These are phyloP conservation scores for Auricularia sp. DNA, from an alignment of 768 basidiomycete genomes.

Conservation along the genomic window DNA sequence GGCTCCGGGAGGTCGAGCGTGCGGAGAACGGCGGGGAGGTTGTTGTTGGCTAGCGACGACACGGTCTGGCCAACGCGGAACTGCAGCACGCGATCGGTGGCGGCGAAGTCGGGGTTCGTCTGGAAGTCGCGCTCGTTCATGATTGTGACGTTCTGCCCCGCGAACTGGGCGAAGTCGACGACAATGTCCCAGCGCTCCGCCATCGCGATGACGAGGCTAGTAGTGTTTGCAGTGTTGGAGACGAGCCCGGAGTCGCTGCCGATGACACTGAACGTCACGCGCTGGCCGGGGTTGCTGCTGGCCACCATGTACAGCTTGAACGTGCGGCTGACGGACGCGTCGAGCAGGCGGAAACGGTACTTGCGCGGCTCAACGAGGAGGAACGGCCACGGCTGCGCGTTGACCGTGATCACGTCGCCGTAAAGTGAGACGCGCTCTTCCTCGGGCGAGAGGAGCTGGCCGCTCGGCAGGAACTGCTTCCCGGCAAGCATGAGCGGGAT, in stretches of 20 bases:
- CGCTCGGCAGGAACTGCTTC: not conserved
- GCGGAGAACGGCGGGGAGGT: not conserved
- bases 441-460: not conserved
- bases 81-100: not conserved
- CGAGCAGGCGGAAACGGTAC: slow-evolving; percentile 1
- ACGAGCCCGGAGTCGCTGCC: not conserved
- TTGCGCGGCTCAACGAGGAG: not conserved
- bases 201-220: not conserved
- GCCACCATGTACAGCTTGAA: not conserved
- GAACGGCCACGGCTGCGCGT: slow-evolving; percentile 1
- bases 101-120: not conserved
- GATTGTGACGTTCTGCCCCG: not conserved
- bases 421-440: not conserved
- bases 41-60: not conserved
- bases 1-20: not conserved
- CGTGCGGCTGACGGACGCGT: not conserved
- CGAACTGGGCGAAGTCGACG: not conserved
- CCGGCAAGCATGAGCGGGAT: not conserved
- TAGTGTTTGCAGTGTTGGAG: not conserved
- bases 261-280: not conserved
- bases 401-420: slow-evolving; percentile 1
- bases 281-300: not conserved
- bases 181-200: slow-evolving; percentile 1
- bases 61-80: not conserved
- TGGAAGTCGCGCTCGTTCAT: slow-evolving; percentile 2